Evolutionary conservation across 2,329 filamentous ascomycete genomes (phyloP).

Genomic region (Venturia aucupariae): DNA sequence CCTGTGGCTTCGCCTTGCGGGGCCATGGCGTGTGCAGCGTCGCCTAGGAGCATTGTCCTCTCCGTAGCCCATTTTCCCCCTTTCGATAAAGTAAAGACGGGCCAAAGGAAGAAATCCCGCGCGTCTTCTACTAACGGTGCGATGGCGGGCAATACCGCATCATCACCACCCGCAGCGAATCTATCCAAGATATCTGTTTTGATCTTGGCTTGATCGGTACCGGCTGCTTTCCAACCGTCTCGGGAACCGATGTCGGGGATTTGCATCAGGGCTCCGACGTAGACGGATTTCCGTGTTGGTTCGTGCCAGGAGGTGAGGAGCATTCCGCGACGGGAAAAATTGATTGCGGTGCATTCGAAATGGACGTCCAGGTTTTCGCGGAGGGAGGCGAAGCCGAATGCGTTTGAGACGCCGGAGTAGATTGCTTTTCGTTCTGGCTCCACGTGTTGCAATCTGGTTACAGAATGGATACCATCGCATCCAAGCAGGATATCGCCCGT

Average conservation of each 20-base stretch:
- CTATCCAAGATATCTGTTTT: conserved; percentile 28
- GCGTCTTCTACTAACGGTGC: conserved; percentile 28
- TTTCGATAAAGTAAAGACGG: conserved; percentile 33
- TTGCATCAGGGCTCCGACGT: conserved; percentile 32
- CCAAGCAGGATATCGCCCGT: conserved; percentile 30
- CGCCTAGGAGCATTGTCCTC: conserved; percentile 35
- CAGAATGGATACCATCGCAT: conserved; percentile 35
- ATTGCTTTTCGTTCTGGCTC: conserved; percentile 28
- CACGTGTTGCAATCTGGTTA: conserved; percentile 28
- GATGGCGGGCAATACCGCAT: conserved; percentile 30
- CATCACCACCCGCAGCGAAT: conserved; percentile 26
- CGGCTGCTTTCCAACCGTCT: conserved; percentile 28
- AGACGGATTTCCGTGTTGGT: conserved; percentile 27
- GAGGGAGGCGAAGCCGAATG: conserved; percentile 28
- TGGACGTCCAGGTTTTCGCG: conserved; percentile 23
- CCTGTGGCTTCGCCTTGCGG: conserved; percentile 38
- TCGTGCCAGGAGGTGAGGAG: conserved; percentile 34
- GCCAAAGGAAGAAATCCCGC: conserved; percentile 35
- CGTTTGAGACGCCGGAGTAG: conserved; percentile 34
- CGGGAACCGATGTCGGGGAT: conserved; percentile 25
- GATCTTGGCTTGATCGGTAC: conserved; percentile 27
- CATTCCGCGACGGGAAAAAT: conserved; percentile 30
- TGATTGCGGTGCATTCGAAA: conserved; percentile 32
- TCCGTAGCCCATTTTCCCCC: conserved; percentile 32
- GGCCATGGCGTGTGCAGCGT: conserved; percentile 41